Base-by-base conservation (phyloP, 1,139 yeast genomes). In the Protomyces inouyei region DNA sequence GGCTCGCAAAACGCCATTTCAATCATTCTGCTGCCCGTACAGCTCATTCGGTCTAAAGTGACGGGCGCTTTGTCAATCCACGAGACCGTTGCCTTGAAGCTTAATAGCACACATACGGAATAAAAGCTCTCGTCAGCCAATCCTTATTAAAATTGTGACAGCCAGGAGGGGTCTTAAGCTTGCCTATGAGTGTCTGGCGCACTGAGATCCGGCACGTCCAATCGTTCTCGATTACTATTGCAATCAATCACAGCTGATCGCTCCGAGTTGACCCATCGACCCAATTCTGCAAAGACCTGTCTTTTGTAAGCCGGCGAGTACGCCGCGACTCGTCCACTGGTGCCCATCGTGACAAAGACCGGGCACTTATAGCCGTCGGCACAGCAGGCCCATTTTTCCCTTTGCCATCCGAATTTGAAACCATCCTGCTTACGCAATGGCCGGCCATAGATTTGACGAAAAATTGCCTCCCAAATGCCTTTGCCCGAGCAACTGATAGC, bases 391-490 rank as follows among this genome's bases (percentile, higher is more conserved):
- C 70, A 66, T 9, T 65, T 36, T 65, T 68, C 70, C 16, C 71
- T 66, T 67, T 82, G 86, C 65, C 73, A 70, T 0, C 92, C 93
- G 84, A 87, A 87, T 23, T 71, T 43, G 64, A 80, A 80, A 38
- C 70, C 67, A 32, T 59, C 63, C 16, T 32, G 12, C 36, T 69
- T 53, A 8, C 43, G 36, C 23, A 71, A 63, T 12, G 69, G 54
- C 28, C 66, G 67, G 28, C 76, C 75, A 0, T 70, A 61, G 60
- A 77, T 72, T 69, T 74, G 75, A 64, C 75, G 77, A 64, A 82
- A 78, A 1, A 87, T 74, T 1, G 80, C 75, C 66, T 86, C 90
- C 90, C 91, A 87, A n/a, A 87, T 85, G 0, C 92, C 92, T 69
- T 86, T 86, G 0, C 95, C 95, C 2, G 87, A 82, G 38, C 87